Evolutionary conservation across 306 rosid genomes (phyloP), one percentile per base, ranked within the genome.

Genomic region (Malus sylvestris): DNA sequence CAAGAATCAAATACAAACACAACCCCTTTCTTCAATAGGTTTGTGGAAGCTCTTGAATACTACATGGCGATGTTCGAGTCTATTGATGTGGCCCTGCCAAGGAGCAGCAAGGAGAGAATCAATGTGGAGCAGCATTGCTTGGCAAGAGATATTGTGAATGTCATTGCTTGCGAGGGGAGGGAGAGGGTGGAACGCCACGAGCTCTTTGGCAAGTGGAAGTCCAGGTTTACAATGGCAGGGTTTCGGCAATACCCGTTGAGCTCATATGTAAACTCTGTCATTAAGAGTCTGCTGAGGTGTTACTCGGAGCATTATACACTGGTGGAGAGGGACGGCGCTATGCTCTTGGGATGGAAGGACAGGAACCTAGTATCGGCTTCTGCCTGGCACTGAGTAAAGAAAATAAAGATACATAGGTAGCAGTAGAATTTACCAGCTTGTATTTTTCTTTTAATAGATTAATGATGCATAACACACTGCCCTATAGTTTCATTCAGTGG

Each of bases 1-100:
- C 99, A 96, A 82, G 99, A 96, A 79, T 92, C 96, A 19, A 96
- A 96, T 88, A 91, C 98, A 25, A 96, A 96, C 86, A 96, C 99
- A 49, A 91, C 98, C 29, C 96, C 96, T 25, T 96, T 96, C 82
- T 85, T 84, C 80, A 76, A 81, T 82, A 87, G 99, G 86, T 96
- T 85, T 57, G 73, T 79, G n/a, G 99, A 96, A 79, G 78, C 99
- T 30, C 35, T 92, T 22, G 93, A 91, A 22, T 92, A 89, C 89
- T 96, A 96, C 86, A 67, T 88, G 82, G 98, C 97, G 12, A 88
- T 96, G 85, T 96, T 96, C 2, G 99, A 92, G 86, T 96, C 98
- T 3, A 92, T 96, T 20, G 99, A 96, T 20, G 96, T 85, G 64
- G 78, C 93, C 4, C 88, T 89, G 25, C 82, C 91, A 4, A 87